These are phyloP conservation scores for Dactylellina leptospora DNA, from an alignment of 2,329 filamentous ascomycete species.

Conservation along the genomic window DNA sequence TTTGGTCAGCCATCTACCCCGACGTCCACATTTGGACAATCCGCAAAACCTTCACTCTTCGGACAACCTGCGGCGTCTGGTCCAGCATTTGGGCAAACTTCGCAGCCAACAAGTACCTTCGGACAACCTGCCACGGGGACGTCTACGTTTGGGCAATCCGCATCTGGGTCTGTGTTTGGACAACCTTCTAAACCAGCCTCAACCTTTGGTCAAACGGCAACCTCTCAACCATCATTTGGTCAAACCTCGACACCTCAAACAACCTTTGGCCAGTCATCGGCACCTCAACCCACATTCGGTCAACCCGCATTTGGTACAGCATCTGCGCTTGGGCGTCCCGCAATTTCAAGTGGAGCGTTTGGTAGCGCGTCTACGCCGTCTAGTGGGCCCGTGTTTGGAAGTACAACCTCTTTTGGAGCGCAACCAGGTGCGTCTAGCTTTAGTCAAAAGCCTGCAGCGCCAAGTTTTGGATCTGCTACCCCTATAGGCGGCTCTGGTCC, in stretches of 20 bases:
- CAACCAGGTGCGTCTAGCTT: constrained; percentile 62
- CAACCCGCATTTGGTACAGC: constrained; percentile 64
- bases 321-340: constrained; percentile 64
- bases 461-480: constrained; percentile 29
- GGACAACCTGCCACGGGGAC: constrained; percentile 40
- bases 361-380: constrained; percentile 60
- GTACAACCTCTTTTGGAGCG: constrained; percentile 62
- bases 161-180: constrained; percentile 48
- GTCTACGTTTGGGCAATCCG: constrained; percentile 46
- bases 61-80: constrained; percentile 39
- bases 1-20: constrained; percentile 60
- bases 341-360: constrained; percentile 62
- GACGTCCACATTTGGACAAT: constrained; percentile 59
- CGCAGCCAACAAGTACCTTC: constrained; percentile 51
- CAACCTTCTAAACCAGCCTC: constrained; percentile 33
- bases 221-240: constrained; percentile 55
- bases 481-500: constrained; percentile 12
- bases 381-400: constrained; percentile 58
- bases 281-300: constrained; percentile 58
- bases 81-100: constrained; percentile 53
- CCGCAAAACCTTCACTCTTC: constrained; percentile 56
- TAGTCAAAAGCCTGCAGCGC: constrained; percentile 57
- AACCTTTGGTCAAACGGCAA: constrained; percentile 57
- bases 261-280: constrained; percentile 57
- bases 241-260: constrained; percentile 50